Base-by-base conservation (phyloP, 2,329 filamentous ascomycete genomes). In the Zasmidium angulare region DNA sequence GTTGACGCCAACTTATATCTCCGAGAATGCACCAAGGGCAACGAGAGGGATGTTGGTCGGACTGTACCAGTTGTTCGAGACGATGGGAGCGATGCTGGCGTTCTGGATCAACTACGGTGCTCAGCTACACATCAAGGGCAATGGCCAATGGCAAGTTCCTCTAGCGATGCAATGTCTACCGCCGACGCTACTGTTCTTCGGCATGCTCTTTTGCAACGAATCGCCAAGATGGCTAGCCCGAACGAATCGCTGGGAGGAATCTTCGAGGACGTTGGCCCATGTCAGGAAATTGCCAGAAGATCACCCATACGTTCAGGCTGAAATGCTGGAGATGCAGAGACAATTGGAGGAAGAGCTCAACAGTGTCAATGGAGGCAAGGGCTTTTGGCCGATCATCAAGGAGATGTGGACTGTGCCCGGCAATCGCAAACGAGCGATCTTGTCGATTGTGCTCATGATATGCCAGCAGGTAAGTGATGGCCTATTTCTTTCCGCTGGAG, bases 131-230 rank as follows among this genome's bases (percentile, higher is more conserved):
- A 66, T 79, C 55, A 67, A 70, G 9, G 78, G 82, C 29, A 75
- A 79, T 2, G 77, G 81, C 10, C 54, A 55, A 48, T 57, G 60
- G 57, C n/a, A 87, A 40, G 78, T 89, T 0, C 87, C 88, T 0
- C 77, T 90, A 2, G 81, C 83, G 10, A 79, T 89, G 60, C 88
- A 90, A 72, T 81, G 79, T 54, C 76, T 89, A 2, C 87, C 88
- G 0, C 86, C 87, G 1, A 64, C 85, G 3, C 74, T 87, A 22
- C 78, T 90, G 14, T 76, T 87, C 26, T 29, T 77, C 17, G 84
- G 85, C 64, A 88, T 90, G 80, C 69, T 83, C 1, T 71, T 87
- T 53, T 87, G 86, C 68, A 68, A 70, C 31, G 63, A 67, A 50
- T 61, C 59, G 14, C 87, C 87, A 14, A 82, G 88, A 64, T 90